Evolutionary conservation across 225 moss, liverwort and hornwort genomes (phyloP), one percentile per base, ranked within the genome.

Genomic region (Polytrichum commune): DNA sequence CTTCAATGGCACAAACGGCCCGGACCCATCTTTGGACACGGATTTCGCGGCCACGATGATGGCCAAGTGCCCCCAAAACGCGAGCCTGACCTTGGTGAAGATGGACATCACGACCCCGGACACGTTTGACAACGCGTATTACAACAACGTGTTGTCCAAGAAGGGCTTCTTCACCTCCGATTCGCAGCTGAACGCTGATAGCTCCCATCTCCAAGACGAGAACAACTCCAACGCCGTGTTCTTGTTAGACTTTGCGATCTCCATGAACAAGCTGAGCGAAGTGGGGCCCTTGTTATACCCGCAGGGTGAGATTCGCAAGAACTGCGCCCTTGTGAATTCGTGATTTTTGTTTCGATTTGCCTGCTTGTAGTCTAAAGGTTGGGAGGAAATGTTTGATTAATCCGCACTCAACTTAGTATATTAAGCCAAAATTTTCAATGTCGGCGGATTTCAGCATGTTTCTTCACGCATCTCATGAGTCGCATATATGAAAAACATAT

Each of bases 91-190:
- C 19, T 10, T 1, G 19, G 0, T 74, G 10, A 26, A 30, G 8
- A n/a, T 78, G 66, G 77, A 78, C 67, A 6, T 16, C 23, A 5
- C 6, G 0, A 84, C 67, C 6, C 64, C 74, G 0, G 1, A 0
- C 10, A 35, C 7, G 0, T 74, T 86, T 4, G 80, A 80, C 75
- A 72, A 75, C 22, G 0, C 28, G 0, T 83, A 68, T 16, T 79
- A 1, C 64, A 0, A 0, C 22, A 64, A 76, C 9, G 30, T 79
- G 10, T 29, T 28, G 20, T 23, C 20, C n/a, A 60, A 60, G 7
- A 58, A 58, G 57, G 70, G 57, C 8, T 23, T 63, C 26, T 63
- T 72, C 46, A 38, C 63, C 9, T 72, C 72, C 10, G 72, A 72
- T 26, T 26, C 61, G 9, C 29, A 33, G 72, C 38, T 72, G 25